Conservation (phyloP, 2,329 filamentous ascomycete species). For the Zasmidium angulare region DNA sequence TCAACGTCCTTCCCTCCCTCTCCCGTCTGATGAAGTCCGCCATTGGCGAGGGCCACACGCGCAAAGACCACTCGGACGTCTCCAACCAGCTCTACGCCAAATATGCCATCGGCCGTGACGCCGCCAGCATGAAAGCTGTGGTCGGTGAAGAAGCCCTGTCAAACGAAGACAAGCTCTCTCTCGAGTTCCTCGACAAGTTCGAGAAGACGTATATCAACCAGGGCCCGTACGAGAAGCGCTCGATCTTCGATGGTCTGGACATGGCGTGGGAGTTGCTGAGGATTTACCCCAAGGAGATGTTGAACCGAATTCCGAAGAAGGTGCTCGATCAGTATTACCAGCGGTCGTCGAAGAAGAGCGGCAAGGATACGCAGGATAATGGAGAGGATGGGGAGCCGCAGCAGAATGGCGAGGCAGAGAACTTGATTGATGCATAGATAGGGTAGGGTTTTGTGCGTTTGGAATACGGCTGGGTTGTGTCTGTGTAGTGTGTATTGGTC, state of each 20-base stretch:
- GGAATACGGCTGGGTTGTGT: background rate
- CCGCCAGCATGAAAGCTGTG: constrained; percentile 98
- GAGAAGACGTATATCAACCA: constrained; percentile 93
- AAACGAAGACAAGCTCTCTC: constrained; percentile 91
- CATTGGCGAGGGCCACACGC: constrained; percentile 95
- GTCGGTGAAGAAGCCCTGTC: constrained; percentile 97
- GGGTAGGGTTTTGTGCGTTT: background rate
- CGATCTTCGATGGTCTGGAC: constrained; percentile 90
- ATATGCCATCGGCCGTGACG: constrained; percentile 98
- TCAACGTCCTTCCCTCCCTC: constrained; percentile 96
- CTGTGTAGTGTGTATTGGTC: background rate
- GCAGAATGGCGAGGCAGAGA: constrained; percentile 31
- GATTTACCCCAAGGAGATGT: constrained; percentile 96
- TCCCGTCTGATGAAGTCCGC: constrained; percentile 99
- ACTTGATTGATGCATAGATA: constrained; percentile 26
- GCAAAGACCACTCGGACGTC: constrained; percentile 95
- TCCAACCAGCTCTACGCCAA: constrained; percentile 99
- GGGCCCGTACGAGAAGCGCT: constrained; percentile 86
- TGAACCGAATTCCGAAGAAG: constrained; percentile 73
- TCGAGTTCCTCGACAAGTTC: constrained; percentile 98
- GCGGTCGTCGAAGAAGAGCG: constrained; percentile 43
- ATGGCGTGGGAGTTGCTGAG: constrained; percentile 94
- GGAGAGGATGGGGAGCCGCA: constrained; percentile 31
- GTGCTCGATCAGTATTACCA: constrained; percentile 54
- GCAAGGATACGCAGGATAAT: constrained; percentile 48